phyloP scores from a whole-genome alignment of 108 stramenopile species.

The Cyclotella atomus region DNA sequence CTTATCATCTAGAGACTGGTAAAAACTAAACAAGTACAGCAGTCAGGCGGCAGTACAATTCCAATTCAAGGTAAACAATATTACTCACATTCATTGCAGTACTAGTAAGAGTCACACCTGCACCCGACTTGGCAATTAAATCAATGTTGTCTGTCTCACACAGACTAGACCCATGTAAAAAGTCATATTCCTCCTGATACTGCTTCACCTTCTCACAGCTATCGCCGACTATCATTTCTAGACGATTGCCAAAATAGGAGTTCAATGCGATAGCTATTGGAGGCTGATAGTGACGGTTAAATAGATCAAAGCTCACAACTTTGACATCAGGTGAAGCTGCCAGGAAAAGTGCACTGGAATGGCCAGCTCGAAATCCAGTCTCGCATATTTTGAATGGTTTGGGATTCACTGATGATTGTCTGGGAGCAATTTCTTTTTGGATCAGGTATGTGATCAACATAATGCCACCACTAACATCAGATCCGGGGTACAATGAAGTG shows the following conservation, averaged over 20 bases:
- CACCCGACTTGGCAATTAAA: slow-evolving; percentile 46
- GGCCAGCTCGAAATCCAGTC: slow-evolving; percentile 65
- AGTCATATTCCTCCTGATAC: slow-evolving; percentile 34
- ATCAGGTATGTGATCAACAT: slow-evolving; percentile 37
- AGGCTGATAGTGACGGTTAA: slow-evolving; percentile 58
- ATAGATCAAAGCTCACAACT: slow-evolving; percentile 57
- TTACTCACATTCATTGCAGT: slow-evolving; percentile 51
- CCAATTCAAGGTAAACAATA: too few species aligned
- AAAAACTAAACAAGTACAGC: too few species aligned
- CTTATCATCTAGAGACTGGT: slow-evolving; percentile 27
- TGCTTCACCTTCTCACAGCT: slow-evolving; percentile 51
- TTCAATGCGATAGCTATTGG: slow-evolving; percentile 23
- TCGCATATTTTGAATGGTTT: slow-evolving; percentile 44
- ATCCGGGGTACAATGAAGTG: slow-evolving; percentile 18
- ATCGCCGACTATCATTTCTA: slow-evolving; percentile 31
- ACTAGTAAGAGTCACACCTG: slow-evolving; percentile 46
- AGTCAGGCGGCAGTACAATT: too few species aligned
- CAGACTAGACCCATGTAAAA: slow-evolving; percentile 62
- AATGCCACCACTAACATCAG: slow-evolving; percentile 57
- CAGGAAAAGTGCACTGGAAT: slow-evolving; percentile 51
- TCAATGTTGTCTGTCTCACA: slow-evolving; percentile 61
- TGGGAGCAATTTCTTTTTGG: slow-evolving; percentile 21
- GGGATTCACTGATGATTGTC: background rate
- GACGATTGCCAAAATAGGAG: slow-evolving; percentile 5
- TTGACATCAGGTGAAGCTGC: slow-evolving; percentile 1